A percentile compares a stretch with the other conserved stretches of the same genome.
phyloP scores from a whole-genome alignment of 1,284 basidiomycete species.

The Cryptococcus sp. region DNA sequence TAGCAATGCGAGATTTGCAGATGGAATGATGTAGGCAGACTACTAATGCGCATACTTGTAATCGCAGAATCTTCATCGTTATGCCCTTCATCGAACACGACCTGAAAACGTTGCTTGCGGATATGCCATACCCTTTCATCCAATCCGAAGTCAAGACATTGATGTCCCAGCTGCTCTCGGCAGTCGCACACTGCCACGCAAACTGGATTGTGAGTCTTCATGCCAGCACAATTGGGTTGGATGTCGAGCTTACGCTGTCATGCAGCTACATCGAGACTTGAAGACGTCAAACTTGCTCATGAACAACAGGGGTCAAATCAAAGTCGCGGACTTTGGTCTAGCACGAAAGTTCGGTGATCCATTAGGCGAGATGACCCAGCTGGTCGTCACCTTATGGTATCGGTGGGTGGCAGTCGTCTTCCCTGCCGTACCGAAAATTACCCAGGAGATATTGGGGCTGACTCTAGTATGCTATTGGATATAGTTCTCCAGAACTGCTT shows the following conservation, averaged over 20 bases:
- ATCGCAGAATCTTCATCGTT: constrained; percentile 89
- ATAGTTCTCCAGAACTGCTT: constrained; percentile 90
- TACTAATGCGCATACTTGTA: no score
- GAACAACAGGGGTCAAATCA: constrained; percentile 98
- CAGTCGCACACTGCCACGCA: constrained; percentile 85
- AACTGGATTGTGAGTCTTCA: constrained; percentile 76
- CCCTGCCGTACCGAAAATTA: background rate
- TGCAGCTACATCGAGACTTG: constrained; percentile 81
- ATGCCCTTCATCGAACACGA: constrained; percentile 99
- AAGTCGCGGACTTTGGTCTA: constrained; percentile 97
- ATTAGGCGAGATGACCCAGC: constrained; percentile 89
- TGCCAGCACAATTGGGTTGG: background rate
- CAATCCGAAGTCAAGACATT: constrained; percentile 98
- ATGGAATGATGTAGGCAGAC: no score
- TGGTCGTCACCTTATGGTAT: constrained; percentile 99
- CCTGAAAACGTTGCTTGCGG: constrained; percentile 87
- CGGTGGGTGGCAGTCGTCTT: constrained; percentile 62
- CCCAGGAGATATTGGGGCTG: background rate
- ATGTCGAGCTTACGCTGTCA: background rate
- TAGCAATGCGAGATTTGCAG: no score
- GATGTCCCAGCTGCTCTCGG: constrained; percentile 89
- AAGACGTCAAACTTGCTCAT: constrained; percentile 98
- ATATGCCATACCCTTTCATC: constrained; percentile 92
- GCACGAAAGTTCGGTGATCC: constrained; percentile 95
- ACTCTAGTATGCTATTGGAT: background rate